phyloP scores from a whole-genome alignment of 1,139 yeast genomes.

The Spencermartinsiella ligniputridi region DNA sequence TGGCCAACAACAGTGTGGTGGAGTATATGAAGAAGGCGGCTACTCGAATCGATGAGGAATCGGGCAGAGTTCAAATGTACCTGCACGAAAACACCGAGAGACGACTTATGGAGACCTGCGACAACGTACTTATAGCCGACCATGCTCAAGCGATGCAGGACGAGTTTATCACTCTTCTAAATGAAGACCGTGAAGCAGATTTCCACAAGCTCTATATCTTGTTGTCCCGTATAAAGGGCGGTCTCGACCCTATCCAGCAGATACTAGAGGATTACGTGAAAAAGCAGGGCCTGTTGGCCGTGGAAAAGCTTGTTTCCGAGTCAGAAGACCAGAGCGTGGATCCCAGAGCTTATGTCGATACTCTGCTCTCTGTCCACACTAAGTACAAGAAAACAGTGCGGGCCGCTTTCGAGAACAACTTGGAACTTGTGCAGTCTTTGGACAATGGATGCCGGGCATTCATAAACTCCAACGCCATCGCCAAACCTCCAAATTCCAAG shows the following conservation, averaged over 20 bases:
- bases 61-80: conserved; percentile 68
- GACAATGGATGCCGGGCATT: conserved; percentile 85
- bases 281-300: conserved; percentile 64
- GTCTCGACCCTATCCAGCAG: conserved; percentile 72
- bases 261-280: conserved; percentile 71
- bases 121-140: conserved; percentile 68
- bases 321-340: conserved; percentile 43
- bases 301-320: conserved; percentile 59
- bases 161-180: conserved; percentile 69
- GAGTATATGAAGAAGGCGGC: conserved; percentile 89
- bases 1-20: conserved; percentile 74
- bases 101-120: conserved; percentile 68
- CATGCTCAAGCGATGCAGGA: conserved; percentile 75
- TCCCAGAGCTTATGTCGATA: conserved; percentile 76
- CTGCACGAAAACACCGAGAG: conserved; percentile 84
- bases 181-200: conserved; percentile 71
- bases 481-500: conserved; percentile 51
- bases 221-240: conserved; percentile 61
- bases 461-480: conserved; percentile 79
- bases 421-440: conserved; percentile 78
- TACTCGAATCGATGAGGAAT: conserved; percentile 75
- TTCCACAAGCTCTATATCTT: conserved; percentile 74
- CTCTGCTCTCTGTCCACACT: conserved; percentile 65
- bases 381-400: conserved; percentile 65
- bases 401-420: conserved; percentile 67